A percentile compares a stretch with the other conserved stretches of the same genome.
These are phyloP conservation scores for Leishmania lainsoni DNA, from an alignment of 208 protist species.

Conservation along the genomic window DNA sequence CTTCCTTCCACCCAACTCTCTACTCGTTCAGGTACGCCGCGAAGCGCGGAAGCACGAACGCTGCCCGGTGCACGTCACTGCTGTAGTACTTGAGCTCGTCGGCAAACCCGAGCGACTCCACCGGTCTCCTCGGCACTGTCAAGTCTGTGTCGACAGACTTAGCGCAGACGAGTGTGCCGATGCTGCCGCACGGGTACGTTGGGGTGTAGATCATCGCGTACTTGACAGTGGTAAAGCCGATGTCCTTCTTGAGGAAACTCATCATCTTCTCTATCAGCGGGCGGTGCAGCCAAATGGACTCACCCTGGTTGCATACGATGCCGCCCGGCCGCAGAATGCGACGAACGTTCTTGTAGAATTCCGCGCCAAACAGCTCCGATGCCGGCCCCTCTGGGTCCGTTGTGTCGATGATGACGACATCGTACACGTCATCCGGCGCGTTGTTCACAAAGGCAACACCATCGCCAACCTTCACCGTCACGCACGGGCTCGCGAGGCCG, in stretches of 20 bases:
- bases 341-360: slow-evolving; percentile 84
- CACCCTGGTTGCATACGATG: slow-evolving; percentile 90
- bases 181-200: slow-evolving; percentile 94
- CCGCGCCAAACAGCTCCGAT: slow-evolving; percentile 83
- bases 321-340: slow-evolving; percentile 81
- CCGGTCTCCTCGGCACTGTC: slow-evolving; percentile 57
- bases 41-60: slow-evolving; percentile 86
- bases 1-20: not conserved
- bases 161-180: slow-evolving; percentile 86
- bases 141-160: slow-evolving; percentile 70
- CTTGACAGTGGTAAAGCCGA: slow-evolving; percentile 84
- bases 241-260: slow-evolving; percentile 71
- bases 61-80: slow-evolving; percentile 77
- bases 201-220: slow-evolving; percentile 94
- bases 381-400: slow-evolving; percentile 94
- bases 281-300: slow-evolving; percentile 94
- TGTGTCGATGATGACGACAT: slow-evolving; percentile 96
- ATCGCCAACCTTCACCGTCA: slow-evolving; percentile 82
- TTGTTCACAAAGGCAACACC: slow-evolving; percentile 84
- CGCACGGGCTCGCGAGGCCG: slow-evolving; percentile 71
- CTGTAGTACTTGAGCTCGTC: slow-evolving; percentile 88
- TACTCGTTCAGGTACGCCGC: slow-evolving; percentile 69
- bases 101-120: slow-evolving; percentile 70
- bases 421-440: slow-evolving; percentile 81
- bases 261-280: slow-evolving; percentile 91